Conservation (phyloP, 2,329 filamentous ascomycete genomes). For the Botrytis squamosa region DNA sequence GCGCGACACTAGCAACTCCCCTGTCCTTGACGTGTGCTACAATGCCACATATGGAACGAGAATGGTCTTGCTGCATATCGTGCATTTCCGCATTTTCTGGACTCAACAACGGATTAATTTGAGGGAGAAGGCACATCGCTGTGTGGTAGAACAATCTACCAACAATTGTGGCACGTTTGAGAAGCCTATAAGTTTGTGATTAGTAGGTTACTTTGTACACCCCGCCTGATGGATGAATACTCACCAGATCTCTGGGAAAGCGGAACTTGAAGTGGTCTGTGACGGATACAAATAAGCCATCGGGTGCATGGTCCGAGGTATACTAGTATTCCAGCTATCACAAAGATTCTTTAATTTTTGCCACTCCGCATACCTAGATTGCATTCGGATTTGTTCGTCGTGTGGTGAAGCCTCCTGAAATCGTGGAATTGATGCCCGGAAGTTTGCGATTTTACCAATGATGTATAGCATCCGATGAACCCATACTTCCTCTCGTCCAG, state of each 20-base stretch:
- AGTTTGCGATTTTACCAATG: conserved; percentile 82
- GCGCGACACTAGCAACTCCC: conserved; percentile 74
- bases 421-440: conserved; percentile 67
- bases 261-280: conserved; percentile 66
- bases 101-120: conserved; percentile 70
- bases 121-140: conserved; percentile 75
- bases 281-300: conserved; percentile 72
- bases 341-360: conserved; percentile 74
- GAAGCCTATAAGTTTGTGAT: conserved; percentile 57
- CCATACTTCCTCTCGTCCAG: conserved; percentile 77
- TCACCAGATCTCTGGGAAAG: conserved; percentile 84
- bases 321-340: conserved; percentile 75
- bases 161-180: conserved; percentile 78
- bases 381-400: conserved; percentile 62
- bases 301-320: conserved; percentile 84
- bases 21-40: conserved; percentile 79
- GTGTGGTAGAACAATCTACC: conserved; percentile 88
- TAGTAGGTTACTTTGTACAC: conserved; percentile 29
- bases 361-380: conserved; percentile 74
- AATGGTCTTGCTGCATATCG: conserved; percentile 68
- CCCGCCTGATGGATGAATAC: conserved; percentile 36
- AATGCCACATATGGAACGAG: conserved; percentile 85
- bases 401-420: conserved; percentile 59
- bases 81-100: conserved; percentile 63
- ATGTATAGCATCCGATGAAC: conserved; percentile 87